phyloP scores from a whole-genome alignment of 441 rosid genomes.

The Euphorbia celastroides region DNA sequence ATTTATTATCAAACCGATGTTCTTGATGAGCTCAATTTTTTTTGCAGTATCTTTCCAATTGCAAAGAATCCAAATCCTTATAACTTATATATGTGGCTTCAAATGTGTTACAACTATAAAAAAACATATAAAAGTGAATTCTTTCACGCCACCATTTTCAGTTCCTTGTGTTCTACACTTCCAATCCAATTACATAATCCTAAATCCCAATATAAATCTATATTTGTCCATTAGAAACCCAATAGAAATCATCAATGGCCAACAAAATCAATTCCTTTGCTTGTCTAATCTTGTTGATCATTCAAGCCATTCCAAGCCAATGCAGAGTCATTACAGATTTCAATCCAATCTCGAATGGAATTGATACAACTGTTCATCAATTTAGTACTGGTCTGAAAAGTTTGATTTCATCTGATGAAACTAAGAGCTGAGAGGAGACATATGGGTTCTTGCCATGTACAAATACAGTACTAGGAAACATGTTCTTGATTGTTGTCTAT shows the following conservation, averaged over 20 bases:
- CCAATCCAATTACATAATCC: not conserved
- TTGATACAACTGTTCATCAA: not conserved
- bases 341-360: slow-evolving; percentile 6
- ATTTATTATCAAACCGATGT: no score
- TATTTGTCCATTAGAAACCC: not conserved
- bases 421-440: not conserved
- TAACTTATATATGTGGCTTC: not conserved
- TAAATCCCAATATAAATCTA: no score
- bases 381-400: not conserved
- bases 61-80: not conserved
- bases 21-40: no score
- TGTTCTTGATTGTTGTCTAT: slow-evolving; percentile 12
- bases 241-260: not conserved
- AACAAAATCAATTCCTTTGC: slow-evolving; percentile 1
- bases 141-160: not conserved
- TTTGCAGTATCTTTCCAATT: no score
- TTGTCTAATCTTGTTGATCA: not conserved
- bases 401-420: slow-evolving; percentile 5
- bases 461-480: not conserved
- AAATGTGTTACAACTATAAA: no score
- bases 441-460: slow-evolving; percentile 18
- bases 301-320: not conserved
- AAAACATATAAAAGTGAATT: no score
- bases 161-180: not conserved
- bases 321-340: not conserved